Evolutionary conservation across 2,329 filamentous ascomycete genomes (phyloP).

Genomic region (Bipolaris zeicola): DNA sequence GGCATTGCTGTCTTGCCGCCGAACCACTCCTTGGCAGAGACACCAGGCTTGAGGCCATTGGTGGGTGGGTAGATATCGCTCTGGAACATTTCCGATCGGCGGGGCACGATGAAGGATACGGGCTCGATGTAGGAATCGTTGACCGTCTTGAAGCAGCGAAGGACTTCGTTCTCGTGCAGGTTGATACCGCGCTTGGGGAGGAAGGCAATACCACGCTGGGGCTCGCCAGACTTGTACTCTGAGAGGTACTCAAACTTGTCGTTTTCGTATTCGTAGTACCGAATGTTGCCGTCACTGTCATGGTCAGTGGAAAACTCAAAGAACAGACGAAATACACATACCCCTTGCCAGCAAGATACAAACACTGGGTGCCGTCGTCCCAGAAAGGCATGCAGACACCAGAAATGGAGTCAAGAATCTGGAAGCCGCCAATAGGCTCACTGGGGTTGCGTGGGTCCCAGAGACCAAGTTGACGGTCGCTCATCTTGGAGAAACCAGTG

Average conservation of each 20-base stretch:
- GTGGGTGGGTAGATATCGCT: constrained; percentile 95
- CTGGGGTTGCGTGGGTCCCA: constrained; percentile 85
- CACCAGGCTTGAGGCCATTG: constrained; percentile 76
- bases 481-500: constrained; percentile 98
- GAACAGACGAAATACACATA: constrained; percentile 53
- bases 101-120: constrained; percentile 94
- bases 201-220: constrained; percentile 93
- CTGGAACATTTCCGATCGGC: constrained; percentile 92
- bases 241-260: constrained; percentile 98
- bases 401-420: constrained; percentile 89
- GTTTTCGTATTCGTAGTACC: constrained; percentile 97
- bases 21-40: constrained; percentile 83
- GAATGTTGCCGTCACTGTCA: constrained; percentile 90
- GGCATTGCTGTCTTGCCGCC: constrained; percentile 82
- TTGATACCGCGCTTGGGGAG: constrained; percentile 94
- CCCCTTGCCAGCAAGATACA: constrained; percentile 98
- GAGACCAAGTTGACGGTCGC: constrained; percentile 90
- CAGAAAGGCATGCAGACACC: constrained; percentile 99
- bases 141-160: constrained; percentile 96
- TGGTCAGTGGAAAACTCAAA: constrained; percentile 13
- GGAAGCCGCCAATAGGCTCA: constrained; percentile 89
- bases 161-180: constrained; percentile 88
- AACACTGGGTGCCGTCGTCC: constrained; percentile 93
- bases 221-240: constrained; percentile 95
- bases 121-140: constrained; percentile 94